Conservation (phyloP, 225 moss, liverwort and hornwort genomes). For the Marchantia polymorpha region DNA sequence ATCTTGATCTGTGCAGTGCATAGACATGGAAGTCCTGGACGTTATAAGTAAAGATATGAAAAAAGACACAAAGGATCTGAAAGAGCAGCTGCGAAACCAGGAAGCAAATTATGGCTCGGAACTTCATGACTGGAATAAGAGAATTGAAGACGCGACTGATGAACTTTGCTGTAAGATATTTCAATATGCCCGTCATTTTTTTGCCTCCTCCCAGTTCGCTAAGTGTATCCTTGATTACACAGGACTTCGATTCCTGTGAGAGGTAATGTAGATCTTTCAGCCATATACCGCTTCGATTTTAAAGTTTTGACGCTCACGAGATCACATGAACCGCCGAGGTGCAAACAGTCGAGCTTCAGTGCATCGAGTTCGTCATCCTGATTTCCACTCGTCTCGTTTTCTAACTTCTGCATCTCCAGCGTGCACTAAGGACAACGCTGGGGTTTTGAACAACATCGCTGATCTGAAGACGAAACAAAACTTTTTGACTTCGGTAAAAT, state of each 20-base stretch:
- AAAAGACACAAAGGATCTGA: constrained; percentile 45
- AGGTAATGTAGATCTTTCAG: not conserved
- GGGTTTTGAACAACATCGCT: constrained; percentile 65
- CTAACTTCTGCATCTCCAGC: constrained; percentile 43
- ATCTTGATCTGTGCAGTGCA: constrained; percentile 30
- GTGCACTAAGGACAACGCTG: constrained; percentile 78
- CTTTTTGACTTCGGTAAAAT: constrained; percentile 32
- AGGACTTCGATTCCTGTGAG: not conserved
- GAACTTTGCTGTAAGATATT: constrained; percentile 41
- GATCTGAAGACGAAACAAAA: constrained; percentile 62
- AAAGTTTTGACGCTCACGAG: not conserved
- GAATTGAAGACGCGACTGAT: constrained; percentile 41
- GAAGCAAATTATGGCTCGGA: constrained; percentile 34
- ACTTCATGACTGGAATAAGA: constrained; percentile 35
- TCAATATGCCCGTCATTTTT: no score
- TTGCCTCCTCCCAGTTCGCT: not conserved
- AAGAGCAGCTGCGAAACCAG: constrained; percentile 44
- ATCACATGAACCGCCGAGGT: not conserved
- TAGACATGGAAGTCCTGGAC: constrained; percentile 49
- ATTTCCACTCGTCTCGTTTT: not conserved
- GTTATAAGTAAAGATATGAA: constrained; percentile 47
- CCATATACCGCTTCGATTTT: not conserved
- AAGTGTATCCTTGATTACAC: not conserved
- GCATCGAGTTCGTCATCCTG: not conserved
- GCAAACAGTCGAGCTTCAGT: not conserved